Evolutionary conservation across 2,329 filamentous ascomycete species (phyloP).

Genomic region (Didymella segeticola): DNA sequence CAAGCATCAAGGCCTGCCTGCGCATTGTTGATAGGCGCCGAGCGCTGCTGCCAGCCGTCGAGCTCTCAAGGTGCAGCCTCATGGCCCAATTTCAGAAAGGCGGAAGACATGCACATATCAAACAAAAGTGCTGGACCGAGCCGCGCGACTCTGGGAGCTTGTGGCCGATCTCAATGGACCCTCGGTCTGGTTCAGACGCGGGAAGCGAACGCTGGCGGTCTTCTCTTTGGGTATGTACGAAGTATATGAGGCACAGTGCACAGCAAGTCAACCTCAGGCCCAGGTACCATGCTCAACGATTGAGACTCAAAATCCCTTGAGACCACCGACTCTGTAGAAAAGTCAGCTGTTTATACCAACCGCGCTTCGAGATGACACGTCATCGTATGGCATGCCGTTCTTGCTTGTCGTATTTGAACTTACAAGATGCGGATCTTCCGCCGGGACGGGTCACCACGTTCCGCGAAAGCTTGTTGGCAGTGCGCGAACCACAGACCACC

Average conservation of each 20-base stretch:
- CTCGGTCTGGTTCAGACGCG: neutral
- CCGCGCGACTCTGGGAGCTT: neutral
- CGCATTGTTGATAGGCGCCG: neutral
- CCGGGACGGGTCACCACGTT: neutral
- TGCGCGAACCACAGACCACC: neutral
- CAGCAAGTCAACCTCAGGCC: neutral
- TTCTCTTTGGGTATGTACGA: neutral
- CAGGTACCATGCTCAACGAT: neutral
- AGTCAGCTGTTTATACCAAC: neutral
- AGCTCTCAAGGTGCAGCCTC: constrained; percentile 1
- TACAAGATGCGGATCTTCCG: neutral
- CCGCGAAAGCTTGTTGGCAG: neutral
- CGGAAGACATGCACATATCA: neutral
- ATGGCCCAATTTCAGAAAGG: neutral
- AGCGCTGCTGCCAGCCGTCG: neutral
- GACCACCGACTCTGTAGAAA: neutral
- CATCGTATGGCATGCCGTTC: neutral
- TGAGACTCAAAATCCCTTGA: neutral
- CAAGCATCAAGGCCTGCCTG: neutral
- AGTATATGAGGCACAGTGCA: neutral
- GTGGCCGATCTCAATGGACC: neutral
- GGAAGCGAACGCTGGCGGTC: neutral
- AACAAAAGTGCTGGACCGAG: neutral
- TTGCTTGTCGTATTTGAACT: neutral
- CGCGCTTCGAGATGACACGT: neutral